A percentile compares a stretch with the other conserved stretches of the same genome.
Evolutionary conservation across 257 asterid genomes (phyloP).

Genomic region (Solanum chaucha): DNA sequence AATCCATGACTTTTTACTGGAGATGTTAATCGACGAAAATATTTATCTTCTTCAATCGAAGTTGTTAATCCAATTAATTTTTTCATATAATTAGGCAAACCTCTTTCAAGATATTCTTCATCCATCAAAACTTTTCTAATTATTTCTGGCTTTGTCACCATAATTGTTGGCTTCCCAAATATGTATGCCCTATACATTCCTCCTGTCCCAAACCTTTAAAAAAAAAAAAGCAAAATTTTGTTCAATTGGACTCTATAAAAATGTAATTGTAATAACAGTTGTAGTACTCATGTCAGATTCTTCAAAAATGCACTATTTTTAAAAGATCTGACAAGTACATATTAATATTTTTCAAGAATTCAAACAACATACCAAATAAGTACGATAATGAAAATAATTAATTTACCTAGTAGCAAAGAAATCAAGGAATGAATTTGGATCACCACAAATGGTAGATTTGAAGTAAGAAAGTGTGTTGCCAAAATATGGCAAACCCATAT

Average conservation of each 20-base stretch:
- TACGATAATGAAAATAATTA: background rate
- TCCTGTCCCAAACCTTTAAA: background rate
- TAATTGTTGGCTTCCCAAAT: background rate
- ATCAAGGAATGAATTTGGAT: background rate
- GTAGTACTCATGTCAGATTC: background rate
- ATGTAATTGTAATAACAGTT: no score
- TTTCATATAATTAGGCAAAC: background rate
- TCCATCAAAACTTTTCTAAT: background rate
- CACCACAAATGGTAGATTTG: background rate
- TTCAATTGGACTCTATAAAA: background rate
- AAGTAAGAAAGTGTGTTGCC: background rate
- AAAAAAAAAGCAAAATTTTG: no score
- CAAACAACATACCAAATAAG: no score
- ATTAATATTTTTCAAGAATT: no score
- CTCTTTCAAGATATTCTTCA: background rate
- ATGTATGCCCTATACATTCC: background rate
- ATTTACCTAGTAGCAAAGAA: background rate
- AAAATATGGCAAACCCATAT: background rate
- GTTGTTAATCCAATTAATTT: background rate
- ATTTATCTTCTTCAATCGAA: background rate
- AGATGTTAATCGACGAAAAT: background rate
- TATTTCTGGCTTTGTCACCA: background rate
- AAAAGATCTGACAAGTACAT: background rate
- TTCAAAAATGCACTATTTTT: background rate
- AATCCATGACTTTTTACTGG: background rate